Base-by-base conservation (phyloP, 1,284 basidiomycete genomes). In the Sporisorium scitamineum region DNA sequence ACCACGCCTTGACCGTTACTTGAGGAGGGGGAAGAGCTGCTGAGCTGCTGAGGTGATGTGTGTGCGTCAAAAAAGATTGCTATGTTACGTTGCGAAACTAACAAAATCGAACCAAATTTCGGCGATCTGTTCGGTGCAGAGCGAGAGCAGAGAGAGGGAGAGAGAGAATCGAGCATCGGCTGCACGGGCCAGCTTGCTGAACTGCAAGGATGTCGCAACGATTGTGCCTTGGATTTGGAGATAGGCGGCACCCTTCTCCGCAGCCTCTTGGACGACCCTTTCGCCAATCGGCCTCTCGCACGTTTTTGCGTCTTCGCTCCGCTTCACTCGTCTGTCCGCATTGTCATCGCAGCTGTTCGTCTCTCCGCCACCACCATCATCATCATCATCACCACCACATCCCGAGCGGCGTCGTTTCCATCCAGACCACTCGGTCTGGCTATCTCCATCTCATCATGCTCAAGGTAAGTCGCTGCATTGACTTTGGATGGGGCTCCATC, bases 401-500 rank as follows among this genome's bases (percentile, higher is more conserved):
- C 29, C 22, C 50, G 8, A 18, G 13, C 57, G 7, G 24, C 2
- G 37, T 27, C 24, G 29, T 31, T n/a, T 50, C 27, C 27, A 31
- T 50, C 29, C 48, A 50, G 34, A 37, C 29, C 37, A 13, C 16
- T 27, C n/a, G 20, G 37, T 18, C 27, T 22, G 34, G 47, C 39
- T 31, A 8, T 13, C 9, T 26, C 5, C 1, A 4, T 18, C 14
- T 11, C 48, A 59, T 20, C 45, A 65, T 65, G 63, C 52, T 65
- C 44, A 65, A 65, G 45, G 64, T 73, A 52, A 20, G 61, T 58
- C 10, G 48, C 27, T 31, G 13, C n/a, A 10, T 50, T 20, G n/a
- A 48, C 24, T n/a, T 14, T 39, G 14, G 8, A 10, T n/a, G 14
- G 14, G 27, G 27, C 29, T n/a, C 16, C n/a, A 20, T 24, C 34